These are phyloP conservation scores for Stentor coeruleus DNA, from an alignment of 73 alveolate genomes.

Conservation along the genomic window DNA sequence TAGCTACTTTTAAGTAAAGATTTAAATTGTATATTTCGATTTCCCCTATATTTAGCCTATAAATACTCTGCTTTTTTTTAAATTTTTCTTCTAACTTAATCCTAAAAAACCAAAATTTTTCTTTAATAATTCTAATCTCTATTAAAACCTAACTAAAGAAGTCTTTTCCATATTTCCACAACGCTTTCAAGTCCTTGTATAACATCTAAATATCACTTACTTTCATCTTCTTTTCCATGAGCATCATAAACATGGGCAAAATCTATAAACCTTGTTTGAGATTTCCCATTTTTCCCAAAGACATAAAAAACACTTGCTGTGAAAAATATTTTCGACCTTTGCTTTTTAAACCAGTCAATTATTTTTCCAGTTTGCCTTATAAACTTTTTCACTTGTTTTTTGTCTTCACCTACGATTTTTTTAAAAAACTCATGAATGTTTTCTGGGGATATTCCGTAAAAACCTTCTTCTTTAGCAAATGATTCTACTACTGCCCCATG, in stretches of 20 bases:
- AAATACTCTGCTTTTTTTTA: too few species aligned
- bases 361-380: neutral
- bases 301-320: slow-evolving; percentile 11
- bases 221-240: neutral
- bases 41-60: neutral
- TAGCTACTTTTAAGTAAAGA: neutral
- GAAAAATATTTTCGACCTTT: slow-evolving; percentile 8
- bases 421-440: neutral
- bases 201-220: slow-evolving; percentile 14
- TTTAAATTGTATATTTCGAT: neutral
- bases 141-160: neutral
- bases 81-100: neutral
- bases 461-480: slow-evolving; percentile 7
- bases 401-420: slow-evolving; percentile 7
- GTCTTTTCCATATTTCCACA: neutral
- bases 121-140: neutral
- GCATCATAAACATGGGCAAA: slow-evolving; percentile 22
- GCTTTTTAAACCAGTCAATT: slow-evolving; percentile 5
- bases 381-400: neutral
- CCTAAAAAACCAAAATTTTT: neutral
- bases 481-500: neutral
- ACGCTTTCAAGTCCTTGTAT: slow-evolving; percentile 26
- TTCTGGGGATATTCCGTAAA: neutral
- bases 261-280: slow-evolving; percentile 17
- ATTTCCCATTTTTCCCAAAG: neutral